Percentiles rank a stretch among this genome's conserved stretches.
Evolutionary conservation across 495 filamentous ascomycete species (phyloP).

Genomic region (Xylaria nigripes): DNA sequence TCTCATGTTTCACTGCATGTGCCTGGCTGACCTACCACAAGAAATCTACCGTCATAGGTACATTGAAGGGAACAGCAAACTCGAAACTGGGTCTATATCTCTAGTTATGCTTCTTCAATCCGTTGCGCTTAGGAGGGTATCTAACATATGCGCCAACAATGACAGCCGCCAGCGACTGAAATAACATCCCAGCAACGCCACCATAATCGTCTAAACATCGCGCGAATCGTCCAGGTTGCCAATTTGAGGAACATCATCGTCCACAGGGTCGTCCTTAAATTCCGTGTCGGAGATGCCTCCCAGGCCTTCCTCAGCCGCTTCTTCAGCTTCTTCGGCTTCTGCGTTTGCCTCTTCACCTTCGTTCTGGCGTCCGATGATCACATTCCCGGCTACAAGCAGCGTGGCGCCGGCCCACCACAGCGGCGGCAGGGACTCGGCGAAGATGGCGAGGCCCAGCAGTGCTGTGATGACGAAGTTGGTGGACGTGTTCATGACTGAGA

Average conservation of each 20-base stretch:
- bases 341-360: conserved; percentile 33
- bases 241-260: conserved; percentile 23
- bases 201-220: background rate
- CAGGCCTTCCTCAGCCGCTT: conserved; percentile 11
- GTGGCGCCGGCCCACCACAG: conserved; percentile 86
- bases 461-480: conserved; percentile 90
- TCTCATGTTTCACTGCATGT: background rate
- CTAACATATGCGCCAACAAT: background rate
- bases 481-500: conserved; percentile 87
- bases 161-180: background rate
- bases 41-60: background rate
- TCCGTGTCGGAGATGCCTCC: conserved; percentile 12
- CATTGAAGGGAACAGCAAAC: background rate
- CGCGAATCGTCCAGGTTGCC: conserved; percentile 14
- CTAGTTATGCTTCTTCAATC: background rate
- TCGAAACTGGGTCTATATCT: background rate
- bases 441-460: conserved; percentile 67
- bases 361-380: conserved; percentile 79
- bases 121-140: no score
- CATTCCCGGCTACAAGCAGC: conserved; percentile 80
- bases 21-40: background rate
- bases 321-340: background rate
- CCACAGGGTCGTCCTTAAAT: conserved; percentile 17
- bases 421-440: conserved; percentile 60
- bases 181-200: background rate